phyloP scores from a whole-genome alignment of 257 asterid species.

The Fraxinus quadrangulata region DNA sequence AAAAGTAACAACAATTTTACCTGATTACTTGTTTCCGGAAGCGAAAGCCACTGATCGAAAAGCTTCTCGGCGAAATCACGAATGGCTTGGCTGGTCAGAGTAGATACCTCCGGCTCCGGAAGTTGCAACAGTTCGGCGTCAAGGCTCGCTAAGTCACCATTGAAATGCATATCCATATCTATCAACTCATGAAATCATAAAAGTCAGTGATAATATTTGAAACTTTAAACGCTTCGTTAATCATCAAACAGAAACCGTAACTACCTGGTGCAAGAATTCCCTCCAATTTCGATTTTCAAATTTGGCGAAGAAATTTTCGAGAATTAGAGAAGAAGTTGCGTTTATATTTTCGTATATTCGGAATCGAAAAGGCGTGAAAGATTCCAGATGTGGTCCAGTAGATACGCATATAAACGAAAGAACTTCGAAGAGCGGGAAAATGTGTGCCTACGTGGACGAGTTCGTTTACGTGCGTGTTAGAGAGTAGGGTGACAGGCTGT shows the following conservation, averaged over 20 bases:
- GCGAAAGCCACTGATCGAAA: slow-evolving; percentile 95
- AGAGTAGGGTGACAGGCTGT: too few relatives aligned
- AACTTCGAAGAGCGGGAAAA: background rate
- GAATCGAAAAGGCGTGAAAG: background rate
- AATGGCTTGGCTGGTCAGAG: slow-evolving; percentile 80
- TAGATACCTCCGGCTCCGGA: slow-evolving; percentile 65
- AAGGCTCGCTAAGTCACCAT: slow-evolving; percentile 75
- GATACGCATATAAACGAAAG: background rate
- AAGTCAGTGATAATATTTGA: slow-evolving; percentile 27
- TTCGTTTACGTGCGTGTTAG: background rate
- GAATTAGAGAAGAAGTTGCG: background rate
- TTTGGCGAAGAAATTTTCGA: background rate
- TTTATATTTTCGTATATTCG: too few relatives aligned
- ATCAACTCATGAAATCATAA: slow-evolving; percentile 21
- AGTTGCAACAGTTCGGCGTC: slow-evolving; percentile 92
- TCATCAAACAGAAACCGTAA: slow-evolving; percentile 42
- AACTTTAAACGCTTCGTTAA: slow-evolving; percentile 31
- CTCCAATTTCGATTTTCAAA: background rate
- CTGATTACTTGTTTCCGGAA: slow-evolving; percentile 73
- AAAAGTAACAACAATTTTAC: slow-evolving; percentile 37
- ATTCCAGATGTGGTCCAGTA: slow-evolving; percentile 23
- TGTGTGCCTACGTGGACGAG: background rate
- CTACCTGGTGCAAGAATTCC: slow-evolving; percentile 16
- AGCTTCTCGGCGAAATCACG: slow-evolving; percentile 79
- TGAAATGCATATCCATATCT: slow-evolving; percentile 89